phyloP scores from a whole-genome alignment of 1,284 basidiomycete genomes.

The Rhodotorula sp. region DNA sequence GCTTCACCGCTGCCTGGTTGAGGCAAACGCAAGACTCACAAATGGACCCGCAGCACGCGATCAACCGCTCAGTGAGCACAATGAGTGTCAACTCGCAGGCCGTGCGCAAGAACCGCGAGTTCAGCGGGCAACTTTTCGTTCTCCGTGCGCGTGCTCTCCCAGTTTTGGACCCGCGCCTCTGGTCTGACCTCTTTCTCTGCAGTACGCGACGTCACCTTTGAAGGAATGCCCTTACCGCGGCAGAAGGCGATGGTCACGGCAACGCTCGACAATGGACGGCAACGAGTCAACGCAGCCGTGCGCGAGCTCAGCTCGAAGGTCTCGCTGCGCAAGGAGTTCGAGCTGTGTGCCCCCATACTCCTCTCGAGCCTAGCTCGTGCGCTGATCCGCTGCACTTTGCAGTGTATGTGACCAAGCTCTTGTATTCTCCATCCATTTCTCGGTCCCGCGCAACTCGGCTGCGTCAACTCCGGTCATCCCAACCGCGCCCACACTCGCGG shows the following conservation, averaged over 20 bases:
- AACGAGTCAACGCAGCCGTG: conserved; percentile 86
- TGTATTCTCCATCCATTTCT: conserved; percentile 69
- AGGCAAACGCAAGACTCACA: background rate
- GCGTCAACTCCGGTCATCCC: conserved; percentile 64
- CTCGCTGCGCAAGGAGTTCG: conserved; percentile 77
- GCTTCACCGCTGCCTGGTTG: background rate
- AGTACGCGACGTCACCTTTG: conserved; percentile 76
- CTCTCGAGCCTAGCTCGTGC: background rate
- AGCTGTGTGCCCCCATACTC: conserved; percentile 64
- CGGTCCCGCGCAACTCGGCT: conserved; percentile 17
- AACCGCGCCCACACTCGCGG: conserved; percentile 54
- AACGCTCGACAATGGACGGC: conserved; percentile 93
- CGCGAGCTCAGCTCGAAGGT: conserved; percentile 68
- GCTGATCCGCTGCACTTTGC: conserved; percentile 10
- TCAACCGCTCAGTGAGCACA: conserved; percentile 27
- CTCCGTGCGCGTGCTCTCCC: conserved; percentile 60
- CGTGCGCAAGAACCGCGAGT: conserved; percentile 11
- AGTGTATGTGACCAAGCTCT: conserved; percentile 85
- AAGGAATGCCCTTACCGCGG: conserved; percentile 72
- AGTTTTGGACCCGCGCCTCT: too few species aligned
- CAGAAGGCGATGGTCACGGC: conserved; percentile 77
- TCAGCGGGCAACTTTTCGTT: conserved; percentile 83
- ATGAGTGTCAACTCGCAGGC: conserved; percentile 27
- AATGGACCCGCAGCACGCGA: conserved; percentile 17
- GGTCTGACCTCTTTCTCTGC: conserved; percentile 10